Percentiles rank a stretch among this genome's conserved stretches.
These are phyloP conservation scores for Saturnispora galanensis DNA, from an alignment of 805 yeast genomes.

Conservation along the genomic window DNA sequence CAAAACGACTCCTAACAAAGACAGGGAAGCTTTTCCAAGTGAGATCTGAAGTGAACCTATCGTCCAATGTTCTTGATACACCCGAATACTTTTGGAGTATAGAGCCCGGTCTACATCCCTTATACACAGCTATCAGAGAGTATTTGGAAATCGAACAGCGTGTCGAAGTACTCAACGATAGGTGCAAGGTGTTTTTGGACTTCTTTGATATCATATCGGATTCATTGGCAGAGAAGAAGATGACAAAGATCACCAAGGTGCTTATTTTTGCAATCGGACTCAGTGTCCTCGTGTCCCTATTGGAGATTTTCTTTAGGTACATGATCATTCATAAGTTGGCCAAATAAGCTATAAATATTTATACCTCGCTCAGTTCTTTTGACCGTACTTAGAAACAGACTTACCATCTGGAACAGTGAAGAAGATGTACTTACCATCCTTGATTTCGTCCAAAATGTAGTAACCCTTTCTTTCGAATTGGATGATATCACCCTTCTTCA, in stretches of 20 bases:
- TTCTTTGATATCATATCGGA: conserved; percentile 89
- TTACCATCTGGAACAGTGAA: conserved; percentile 97
- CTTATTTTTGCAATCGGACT: conserved; percentile 73
- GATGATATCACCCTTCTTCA: conserved; percentile 79
- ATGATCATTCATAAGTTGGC: conserved; percentile 29
- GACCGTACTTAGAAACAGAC: conserved; percentile 64
- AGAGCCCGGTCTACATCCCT: conserved; percentile 91
- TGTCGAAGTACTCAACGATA: conserved; percentile 84
- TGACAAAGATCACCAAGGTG: conserved; percentile 86
- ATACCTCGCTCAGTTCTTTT: conserved; percentile 31
- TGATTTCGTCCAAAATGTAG: conserved; percentile 65
- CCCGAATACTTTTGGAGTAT: conserved; percentile 95
- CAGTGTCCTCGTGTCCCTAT: conserved; percentile 64
- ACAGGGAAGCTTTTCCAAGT: conserved; percentile 86
- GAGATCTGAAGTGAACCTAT: conserved; percentile 85
- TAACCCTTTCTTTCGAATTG: conserved; percentile 98
- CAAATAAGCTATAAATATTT: background rate
- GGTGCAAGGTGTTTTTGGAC: conserved; percentile 89
- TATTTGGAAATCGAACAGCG: conserved; percentile 92
- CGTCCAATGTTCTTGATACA: conserved; percentile 84
- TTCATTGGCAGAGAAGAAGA: conserved; percentile 86
- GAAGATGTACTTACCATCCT: conserved; percentile 59
- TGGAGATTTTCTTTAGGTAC: conserved; percentile 59
- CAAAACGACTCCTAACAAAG: conserved; percentile 77
- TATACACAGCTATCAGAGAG: conserved; percentile 81